Conservation (phyloP, 192 early-diverging fungal genomes). For the Coemansia biformis region DNA sequence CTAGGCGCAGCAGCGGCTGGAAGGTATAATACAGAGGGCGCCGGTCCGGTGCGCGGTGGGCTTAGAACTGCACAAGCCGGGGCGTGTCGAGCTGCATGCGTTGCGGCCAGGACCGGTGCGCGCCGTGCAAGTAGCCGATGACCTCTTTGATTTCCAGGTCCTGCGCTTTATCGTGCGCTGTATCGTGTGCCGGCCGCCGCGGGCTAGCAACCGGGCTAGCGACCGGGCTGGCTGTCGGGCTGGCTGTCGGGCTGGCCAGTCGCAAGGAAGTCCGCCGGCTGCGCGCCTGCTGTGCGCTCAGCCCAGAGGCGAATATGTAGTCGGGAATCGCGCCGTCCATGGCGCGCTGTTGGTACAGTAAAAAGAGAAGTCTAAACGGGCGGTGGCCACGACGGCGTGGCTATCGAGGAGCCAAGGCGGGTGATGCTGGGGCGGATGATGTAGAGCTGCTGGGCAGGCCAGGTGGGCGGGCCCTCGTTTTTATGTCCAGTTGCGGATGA, state of each 20-base stretch:
- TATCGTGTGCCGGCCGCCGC: not conserved
- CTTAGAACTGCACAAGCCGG: conserved; percentile 39
- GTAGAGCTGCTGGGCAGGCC: no score
- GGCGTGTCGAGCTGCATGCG: conserved; percentile 47
- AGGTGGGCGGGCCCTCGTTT: no score
- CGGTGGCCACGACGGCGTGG: not conserved
- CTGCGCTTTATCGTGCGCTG: conserved; percentile 5
- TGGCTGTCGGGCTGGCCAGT: conserved; percentile 20
- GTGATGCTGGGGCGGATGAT: no score
- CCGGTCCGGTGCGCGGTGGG: not conserved
- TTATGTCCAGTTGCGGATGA: no score
- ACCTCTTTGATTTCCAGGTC: conserved; percentile 36
- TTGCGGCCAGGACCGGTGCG: conserved; percentile 38
- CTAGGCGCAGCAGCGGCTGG: not conserved
- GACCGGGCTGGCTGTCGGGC: not conserved
- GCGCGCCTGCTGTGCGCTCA: conserved; percentile 46
- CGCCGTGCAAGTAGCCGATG: conserved; percentile 28
- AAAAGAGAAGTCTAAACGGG: no score
- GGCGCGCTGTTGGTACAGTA: no score
- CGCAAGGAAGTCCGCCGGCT: conserved; percentile 23
- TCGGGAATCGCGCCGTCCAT: conserved; percentile 42
- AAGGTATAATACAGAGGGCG: not conserved
- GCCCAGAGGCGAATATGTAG: conserved; percentile 43
- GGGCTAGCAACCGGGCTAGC: not conserved
- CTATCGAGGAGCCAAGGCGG: not conserved